phyloP scores from a whole-genome alignment of 2,329 filamentous ascomycete species.

The Capronia americana region DNA sequence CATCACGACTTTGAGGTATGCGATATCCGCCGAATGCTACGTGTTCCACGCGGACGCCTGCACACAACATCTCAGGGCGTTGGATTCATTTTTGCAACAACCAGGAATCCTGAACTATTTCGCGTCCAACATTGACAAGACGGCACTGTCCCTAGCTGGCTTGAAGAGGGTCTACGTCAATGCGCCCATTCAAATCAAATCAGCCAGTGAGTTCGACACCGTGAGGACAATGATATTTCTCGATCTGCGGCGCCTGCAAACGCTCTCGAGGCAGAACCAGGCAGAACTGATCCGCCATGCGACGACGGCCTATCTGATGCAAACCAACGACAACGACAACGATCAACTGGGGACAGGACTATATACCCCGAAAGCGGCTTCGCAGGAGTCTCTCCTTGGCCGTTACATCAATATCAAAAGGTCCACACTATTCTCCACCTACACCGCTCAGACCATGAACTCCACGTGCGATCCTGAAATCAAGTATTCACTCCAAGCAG shows the following conservation, averaged over 20 bases:
- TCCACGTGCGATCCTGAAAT: constrained; percentile 7
- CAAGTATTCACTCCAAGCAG: constrained; percentile 14
- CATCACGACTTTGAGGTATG: constrained; percentile 13
- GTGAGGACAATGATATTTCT: constrained; percentile 16
- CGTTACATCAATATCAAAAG: constrained; percentile 15
- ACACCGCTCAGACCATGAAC: constrained; percentile 8
- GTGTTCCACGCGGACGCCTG: constrained; percentile 14
- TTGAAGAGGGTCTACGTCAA: constrained; percentile 15
- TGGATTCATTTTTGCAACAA: constrained; percentile 13
- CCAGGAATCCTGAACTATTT: constrained; percentile 9
- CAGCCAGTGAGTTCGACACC: constrained; percentile 15
- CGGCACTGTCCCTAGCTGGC: constrained; percentile 15
- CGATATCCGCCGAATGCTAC: constrained; percentile 21
- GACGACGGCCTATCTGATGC: neutral
- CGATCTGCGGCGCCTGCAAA: constrained; percentile 11
- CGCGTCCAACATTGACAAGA: constrained; percentile 13
- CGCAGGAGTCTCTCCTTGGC: constrained; percentile 4
- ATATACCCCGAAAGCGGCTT: neutral
- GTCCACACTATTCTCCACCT: constrained; percentile 12
- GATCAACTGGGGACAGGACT: neutral
- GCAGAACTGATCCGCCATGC: constrained; percentile 13
- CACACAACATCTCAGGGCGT: constrained; percentile 14
- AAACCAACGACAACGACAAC: neutral
- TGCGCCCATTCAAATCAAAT: constrained; percentile 10
- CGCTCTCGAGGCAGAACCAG: constrained; percentile 13